Percentiles rank a stretch among this genome's conserved stretches.
Conservation (phyloP, 2,329 filamentous ascomycete species). For the Pseudogymnoascus sp. region DNA sequence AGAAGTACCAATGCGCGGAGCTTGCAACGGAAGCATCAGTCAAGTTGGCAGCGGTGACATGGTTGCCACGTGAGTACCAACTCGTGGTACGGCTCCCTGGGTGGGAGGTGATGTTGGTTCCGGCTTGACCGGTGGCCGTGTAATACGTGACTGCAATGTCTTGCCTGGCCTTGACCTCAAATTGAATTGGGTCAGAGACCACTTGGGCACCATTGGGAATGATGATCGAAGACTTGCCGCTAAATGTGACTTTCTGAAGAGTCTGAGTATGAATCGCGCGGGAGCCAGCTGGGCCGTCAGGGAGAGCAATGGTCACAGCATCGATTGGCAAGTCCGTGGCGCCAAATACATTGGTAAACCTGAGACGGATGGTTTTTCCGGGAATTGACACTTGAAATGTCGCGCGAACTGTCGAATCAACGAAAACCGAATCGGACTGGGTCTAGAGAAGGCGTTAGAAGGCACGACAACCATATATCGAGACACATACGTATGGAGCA, state of each 20-base stretch:
- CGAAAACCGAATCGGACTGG: conserved; percentile 41
- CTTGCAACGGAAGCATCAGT: conserved; percentile 14
- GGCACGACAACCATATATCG: background rate
- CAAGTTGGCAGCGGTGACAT: conserved; percentile 36
- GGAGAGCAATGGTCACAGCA: conserved; percentile 45
- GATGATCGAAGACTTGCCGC: conserved; percentile 37
- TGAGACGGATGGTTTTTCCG: conserved; percentile 45
- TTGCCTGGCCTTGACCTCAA: conserved; percentile 38
- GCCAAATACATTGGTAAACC: conserved; percentile 55
- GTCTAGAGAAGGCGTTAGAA: conserved; percentile 34
- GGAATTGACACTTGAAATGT: conserved; percentile 48
- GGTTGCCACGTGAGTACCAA: conserved; percentile 45
- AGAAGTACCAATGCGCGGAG: conserved; percentile 48
- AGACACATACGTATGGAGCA: conserved; percentile 43
- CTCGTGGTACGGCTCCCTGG: conserved; percentile 52
- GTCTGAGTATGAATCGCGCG: conserved; percentile 39
- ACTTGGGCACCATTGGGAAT: conserved; percentile 46
- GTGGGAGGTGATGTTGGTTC: conserved; percentile 49
- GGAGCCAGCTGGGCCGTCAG: conserved; percentile 43
- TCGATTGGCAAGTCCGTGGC: conserved; percentile 48
- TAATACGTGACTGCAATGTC: conserved; percentile 50
- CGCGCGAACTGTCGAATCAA: conserved; percentile 52
- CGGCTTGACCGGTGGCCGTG: conserved; percentile 44
- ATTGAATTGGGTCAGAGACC: conserved; percentile 49
- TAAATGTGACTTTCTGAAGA: conserved; percentile 45